Percentiles rank a stretch among this genome's conserved stretches.
These are phyloP conservation scores for Gaeumannomyces tritici DNA, from an alignment of 2,329 filamentous ascomycete genomes.

Conservation along the genomic window DNA sequence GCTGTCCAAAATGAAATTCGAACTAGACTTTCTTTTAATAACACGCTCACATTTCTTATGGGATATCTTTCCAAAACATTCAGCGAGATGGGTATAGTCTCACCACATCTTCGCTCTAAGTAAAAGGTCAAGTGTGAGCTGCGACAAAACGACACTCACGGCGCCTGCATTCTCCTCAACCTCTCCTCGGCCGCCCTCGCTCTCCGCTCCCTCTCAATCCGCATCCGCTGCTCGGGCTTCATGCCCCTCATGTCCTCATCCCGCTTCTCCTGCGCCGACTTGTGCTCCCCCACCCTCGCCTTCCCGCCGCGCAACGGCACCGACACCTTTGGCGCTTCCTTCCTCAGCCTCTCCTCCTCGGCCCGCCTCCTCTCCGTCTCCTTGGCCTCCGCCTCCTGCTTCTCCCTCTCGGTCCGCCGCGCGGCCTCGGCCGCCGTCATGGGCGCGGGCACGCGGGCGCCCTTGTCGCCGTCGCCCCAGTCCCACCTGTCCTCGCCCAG, in stretches of 20 bases:
- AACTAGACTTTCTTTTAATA: too few species aligned
- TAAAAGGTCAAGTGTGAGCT: background rate
- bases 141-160: background rate
- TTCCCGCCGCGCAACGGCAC: slow-evolving; percentile 30
- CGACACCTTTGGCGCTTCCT: slow-evolving; percentile 42
- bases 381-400: slow-evolving; percentile 33
- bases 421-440: slow-evolving; percentile 66
- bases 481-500: slow-evolving; percentile 68
- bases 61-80: too few species aligned
- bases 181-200: slow-evolving; percentile 89
- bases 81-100: too few species aligned
- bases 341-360: slow-evolving; percentile 64
- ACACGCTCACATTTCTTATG: too few species aligned
- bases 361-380: slow-evolving; percentile 61
- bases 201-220: slow-evolving; percentile 77
- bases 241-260: slow-evolving; percentile 79
- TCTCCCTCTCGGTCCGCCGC: slow-evolving; percentile 59
- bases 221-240: slow-evolving; percentile 78
- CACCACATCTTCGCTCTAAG: too few species aligned
- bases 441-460: slow-evolving; percentile 60
- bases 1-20: too few species aligned
- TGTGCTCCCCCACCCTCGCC: slow-evolving; percentile 44
- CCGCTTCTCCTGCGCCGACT: slow-evolving; percentile 70
- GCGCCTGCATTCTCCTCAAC: slow-evolving; percentile 53
- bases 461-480: slow-evolving; percentile 61